Conservation (phyloP, 2,329 filamentous ascomycete genomes). For the Pestalotiopsis sp. region DNA sequence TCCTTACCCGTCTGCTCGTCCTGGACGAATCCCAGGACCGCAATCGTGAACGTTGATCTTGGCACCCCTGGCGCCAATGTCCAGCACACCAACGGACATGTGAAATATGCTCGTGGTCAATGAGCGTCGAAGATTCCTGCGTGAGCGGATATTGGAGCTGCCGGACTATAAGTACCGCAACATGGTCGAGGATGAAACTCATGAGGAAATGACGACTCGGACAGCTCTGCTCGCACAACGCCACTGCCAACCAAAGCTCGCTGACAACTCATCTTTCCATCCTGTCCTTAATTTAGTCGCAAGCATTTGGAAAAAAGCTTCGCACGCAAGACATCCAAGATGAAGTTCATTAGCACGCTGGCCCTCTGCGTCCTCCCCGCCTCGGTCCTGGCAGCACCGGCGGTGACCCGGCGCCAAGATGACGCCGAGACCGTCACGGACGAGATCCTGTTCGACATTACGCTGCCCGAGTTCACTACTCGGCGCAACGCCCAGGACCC, state of each 20-base stretch:
- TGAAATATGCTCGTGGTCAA: background rate
- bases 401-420: background rate
- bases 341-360: background rate
- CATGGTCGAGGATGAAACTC: background rate
- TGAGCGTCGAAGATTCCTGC: too few species aligned
- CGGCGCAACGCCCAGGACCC: constrained; percentile 43
- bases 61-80: background rate
- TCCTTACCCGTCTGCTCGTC: background rate
- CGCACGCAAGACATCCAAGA: background rate
- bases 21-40: background rate
- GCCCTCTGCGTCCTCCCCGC: background rate
- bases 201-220: background rate
- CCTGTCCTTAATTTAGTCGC: too few species aligned
- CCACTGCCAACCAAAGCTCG: background rate
- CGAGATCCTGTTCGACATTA: constrained; percentile 45
- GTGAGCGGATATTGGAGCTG: too few species aligned
- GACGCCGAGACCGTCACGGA: constrained; percentile 38
- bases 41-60: background rate
- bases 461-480: constrained; percentile 43
- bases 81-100: background rate
- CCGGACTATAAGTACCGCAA: too few species aligned
- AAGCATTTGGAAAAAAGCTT: too few species aligned
- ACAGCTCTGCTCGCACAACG: background rate
- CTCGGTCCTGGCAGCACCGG: background rate
- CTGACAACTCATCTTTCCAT: background rate